Evolutionary conservation across 441 rosid genomes (phyloP).

Genomic region (Gossypium lobatum): DNA sequence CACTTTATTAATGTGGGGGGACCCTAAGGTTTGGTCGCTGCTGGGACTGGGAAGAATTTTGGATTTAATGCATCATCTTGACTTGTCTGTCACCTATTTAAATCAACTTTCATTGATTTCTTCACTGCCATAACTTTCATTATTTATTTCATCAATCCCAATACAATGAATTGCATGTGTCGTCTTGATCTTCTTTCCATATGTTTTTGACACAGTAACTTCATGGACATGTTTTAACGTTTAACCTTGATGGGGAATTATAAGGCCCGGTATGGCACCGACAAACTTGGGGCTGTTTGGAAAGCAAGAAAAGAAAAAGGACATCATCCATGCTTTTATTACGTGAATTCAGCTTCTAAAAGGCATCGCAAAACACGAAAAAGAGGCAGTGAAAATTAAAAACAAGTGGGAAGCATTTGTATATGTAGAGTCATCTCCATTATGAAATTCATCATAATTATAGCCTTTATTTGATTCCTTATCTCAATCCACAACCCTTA

Average conservation of each 20-base stretch:
- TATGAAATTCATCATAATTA: no score
- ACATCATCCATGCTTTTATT: no score
- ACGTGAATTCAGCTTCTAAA: no score
- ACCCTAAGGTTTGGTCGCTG: constrained; percentile 18
- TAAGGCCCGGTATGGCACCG: not conserved
- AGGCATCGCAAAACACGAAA: no score
- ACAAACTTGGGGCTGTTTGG: not conserved
- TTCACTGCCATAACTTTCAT: no score
- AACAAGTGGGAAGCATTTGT: no score
- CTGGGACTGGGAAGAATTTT: not conserved
- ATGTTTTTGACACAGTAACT: no score
- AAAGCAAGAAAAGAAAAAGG: not conserved
- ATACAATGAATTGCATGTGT: not conserved
- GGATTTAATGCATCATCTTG: not conserved
- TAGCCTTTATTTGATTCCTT: no score
- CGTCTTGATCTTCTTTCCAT: not conserved
- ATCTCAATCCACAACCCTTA: no score
- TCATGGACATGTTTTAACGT: no score
- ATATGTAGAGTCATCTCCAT: no score
- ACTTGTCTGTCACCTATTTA: not conserved
- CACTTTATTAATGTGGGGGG: constrained; percentile 10
- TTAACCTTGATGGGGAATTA: not conserved
- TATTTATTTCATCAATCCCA: not conserved
- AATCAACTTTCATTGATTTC: not conserved
- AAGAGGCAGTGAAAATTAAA: no score